phyloP scores from a whole-genome alignment of 2,329 filamentous ascomycete genomes.

The Colletotrichum sp. region DNA sequence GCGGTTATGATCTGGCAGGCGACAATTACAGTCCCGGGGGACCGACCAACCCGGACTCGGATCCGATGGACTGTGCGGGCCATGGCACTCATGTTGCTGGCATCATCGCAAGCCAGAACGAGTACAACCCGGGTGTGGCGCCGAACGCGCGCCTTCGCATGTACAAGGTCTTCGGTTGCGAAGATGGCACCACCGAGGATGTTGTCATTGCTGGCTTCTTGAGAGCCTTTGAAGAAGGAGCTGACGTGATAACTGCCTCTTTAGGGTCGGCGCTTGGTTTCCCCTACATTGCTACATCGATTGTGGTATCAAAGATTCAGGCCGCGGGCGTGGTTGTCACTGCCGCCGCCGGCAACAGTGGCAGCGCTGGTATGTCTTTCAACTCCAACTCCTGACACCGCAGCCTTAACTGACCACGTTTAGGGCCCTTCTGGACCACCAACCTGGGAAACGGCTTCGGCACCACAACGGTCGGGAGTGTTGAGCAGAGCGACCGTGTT shows the following conservation, averaged over 20 bases:
- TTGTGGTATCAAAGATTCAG: background rate
- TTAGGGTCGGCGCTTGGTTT: background rate
- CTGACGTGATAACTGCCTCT: background rate
- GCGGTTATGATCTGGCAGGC: slow-evolving; percentile 29
- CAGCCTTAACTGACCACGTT: background rate
- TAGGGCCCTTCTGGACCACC: background rate
- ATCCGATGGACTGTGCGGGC: slow-evolving; percentile 29
- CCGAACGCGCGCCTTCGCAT: slow-evolving; percentile 44
- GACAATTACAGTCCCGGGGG: slow-evolving; percentile 18
- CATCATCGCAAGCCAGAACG: slow-evolving; percentile 27
- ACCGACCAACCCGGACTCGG: slow-evolving; percentile 31
- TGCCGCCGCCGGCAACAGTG: background rate
- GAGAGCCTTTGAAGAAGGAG: background rate
- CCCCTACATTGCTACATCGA: background rate
- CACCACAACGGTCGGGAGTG: background rate
- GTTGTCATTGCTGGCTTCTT: background rate
- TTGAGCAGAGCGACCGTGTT: background rate
- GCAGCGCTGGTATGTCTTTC: background rate
- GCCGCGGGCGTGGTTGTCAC: background rate
- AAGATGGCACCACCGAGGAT: background rate
- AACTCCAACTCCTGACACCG: background rate
- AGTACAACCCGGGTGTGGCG: slow-evolving; percentile 41
- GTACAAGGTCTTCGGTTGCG: slow-evolving; percentile 41
- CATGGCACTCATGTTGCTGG: slow-evolving; percentile 35
- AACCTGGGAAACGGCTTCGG: background rate